These are phyloP conservation scores for Talaromyces marneffei DNA, from an alignment of 2,329 filamentous ascomycete genomes.

Conservation along the genomic window DNA sequence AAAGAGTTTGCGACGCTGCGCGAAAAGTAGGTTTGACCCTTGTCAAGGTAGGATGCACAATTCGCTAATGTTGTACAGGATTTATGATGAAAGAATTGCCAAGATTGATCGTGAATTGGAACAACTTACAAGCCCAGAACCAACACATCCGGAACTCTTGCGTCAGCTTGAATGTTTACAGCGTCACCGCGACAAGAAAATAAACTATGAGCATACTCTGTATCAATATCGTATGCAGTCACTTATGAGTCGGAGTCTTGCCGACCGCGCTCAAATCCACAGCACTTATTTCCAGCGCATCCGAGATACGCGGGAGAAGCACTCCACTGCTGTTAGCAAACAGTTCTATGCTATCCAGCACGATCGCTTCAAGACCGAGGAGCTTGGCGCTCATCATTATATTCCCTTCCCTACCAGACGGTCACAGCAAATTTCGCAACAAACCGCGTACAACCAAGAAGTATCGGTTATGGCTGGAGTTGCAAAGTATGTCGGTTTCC, in stretches of 20 bases:
- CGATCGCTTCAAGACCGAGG: constrained; percentile 71
- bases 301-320: constrained; percentile 73
- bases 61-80: constrained; percentile 43
- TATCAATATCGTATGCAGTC: constrained; percentile 68
- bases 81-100: constrained; percentile 82
- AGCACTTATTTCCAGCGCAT: constrained; percentile 85
- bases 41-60: neutral
- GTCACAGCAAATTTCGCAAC: constrained; percentile 72
- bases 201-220: constrained; percentile 68
- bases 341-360: constrained; percentile 91
- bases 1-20: constrained; percentile 82
- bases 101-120: constrained; percentile 66
- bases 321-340: constrained; percentile 74
- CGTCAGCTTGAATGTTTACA: constrained; percentile 85
- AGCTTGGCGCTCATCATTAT: constrained; percentile 73
- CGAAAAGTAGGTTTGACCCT: constrained; percentile 46
- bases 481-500: constrained; percentile 93
- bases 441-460: constrained; percentile 89
- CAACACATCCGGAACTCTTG: constrained; percentile 82
- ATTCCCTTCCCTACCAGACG: constrained; percentile 73
- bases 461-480: constrained; percentile 86
- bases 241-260: constrained; percentile 68
- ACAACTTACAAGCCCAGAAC: constrained; percentile 52
- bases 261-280: constrained; percentile 77
- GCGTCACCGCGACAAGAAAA: constrained; percentile 71